Percentiles rank a stretch among this genome's conserved stretches.
Evolutionary conservation across 345 rosid genomes (phyloP).

Genomic region (Lepidium didymum): DNA sequence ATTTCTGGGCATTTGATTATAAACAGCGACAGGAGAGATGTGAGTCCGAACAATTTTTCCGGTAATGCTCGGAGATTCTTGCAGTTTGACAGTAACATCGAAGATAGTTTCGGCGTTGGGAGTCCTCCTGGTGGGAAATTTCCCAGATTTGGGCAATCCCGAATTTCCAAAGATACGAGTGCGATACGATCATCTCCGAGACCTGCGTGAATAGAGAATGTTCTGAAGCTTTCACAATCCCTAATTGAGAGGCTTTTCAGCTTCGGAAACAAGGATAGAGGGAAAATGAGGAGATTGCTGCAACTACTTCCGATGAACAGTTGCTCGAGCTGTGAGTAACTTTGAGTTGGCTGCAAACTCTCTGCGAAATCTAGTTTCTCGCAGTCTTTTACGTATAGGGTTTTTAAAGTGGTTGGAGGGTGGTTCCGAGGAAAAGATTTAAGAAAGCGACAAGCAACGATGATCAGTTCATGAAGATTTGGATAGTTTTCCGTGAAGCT

Average conservation of each 20-base stretch:
- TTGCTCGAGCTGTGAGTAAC: conserved; percentile 25
- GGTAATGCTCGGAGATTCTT: conserved; percentile 29
- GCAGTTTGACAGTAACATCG: conserved; percentile 32
- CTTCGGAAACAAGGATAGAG: conserved; percentile 21
- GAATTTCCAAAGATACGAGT: conserved; percentile 20
- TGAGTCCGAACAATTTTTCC: conserved; percentile 25
- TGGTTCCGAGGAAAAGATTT: conserved; percentile 19
- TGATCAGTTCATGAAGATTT: conserved; percentile 25
- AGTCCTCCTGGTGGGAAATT: conserved; percentile 29
- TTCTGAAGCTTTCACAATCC: conserved; percentile 25
- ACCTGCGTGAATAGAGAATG: conserved; percentile 15
- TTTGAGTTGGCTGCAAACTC: conserved; percentile 15
- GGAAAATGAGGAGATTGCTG: conserved; percentile 20
- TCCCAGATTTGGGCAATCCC: conserved; percentile 31
- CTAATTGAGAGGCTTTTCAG: conserved; percentile 28
- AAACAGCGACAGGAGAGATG: conserved; percentile 25
- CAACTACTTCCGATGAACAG: conserved; percentile 31
- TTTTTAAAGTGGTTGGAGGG: conserved; percentile 19
- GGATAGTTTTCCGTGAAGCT: conserved; percentile 11
- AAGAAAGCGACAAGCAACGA: conserved; percentile 21
- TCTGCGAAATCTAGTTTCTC: conserved; percentile 25
- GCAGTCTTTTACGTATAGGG: conserved; percentile 29
- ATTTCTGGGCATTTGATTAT: conserved; percentile 29
- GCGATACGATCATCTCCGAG: conserved; percentile 24
- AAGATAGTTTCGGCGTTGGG: conserved; percentile 26